phyloP scores from a whole-genome alignment of 73 alveolate species.

The Tetrahymena borealis region DNA sequence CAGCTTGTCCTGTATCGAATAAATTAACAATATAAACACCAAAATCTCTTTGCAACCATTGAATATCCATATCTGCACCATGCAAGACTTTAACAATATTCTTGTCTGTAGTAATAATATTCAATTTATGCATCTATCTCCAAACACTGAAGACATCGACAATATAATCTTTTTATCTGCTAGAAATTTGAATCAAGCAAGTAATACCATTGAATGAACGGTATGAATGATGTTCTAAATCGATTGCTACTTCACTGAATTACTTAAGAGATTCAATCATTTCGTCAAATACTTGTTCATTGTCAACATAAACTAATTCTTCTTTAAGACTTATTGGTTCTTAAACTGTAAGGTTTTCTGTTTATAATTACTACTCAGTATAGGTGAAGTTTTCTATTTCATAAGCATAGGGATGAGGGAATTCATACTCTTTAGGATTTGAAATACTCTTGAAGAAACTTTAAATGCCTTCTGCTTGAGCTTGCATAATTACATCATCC shows the following conservation, averaged over 20 bases:
- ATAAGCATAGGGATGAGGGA: constrained; percentile 26
- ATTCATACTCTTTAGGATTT: constrained; percentile 1
- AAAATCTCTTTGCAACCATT: constrained; percentile 95
- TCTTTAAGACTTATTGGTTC: constrained; percentile 16
- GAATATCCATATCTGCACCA: constrained; percentile 90
- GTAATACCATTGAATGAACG: constrained; percentile 82
- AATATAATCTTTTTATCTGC: constrained; percentile 71
- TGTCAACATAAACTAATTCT: constrained; percentile 8
- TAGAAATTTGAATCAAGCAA: constrained; percentile 84
- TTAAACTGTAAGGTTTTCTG: neutral
- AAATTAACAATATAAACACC: constrained; percentile 82
- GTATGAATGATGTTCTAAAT: constrained; percentile 81
- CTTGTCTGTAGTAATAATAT: constrained; percentile 67
- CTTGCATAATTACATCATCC: constrained; percentile 14
- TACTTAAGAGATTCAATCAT: constrained; percentile 1
- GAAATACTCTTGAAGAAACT: neutral
- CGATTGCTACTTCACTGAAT: constrained; percentile 73
- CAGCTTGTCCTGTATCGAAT: constrained; percentile 88
- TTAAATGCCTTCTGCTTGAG: neutral
- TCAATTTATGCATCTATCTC: constrained; percentile 45
- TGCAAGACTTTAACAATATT: constrained; percentile 85
- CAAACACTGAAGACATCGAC: constrained; percentile 79
- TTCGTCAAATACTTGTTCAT: constrained; percentile 22
- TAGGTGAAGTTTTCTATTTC: constrained; percentile 7
- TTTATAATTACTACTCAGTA: neutral